Evolutionary conservation across 2,329 filamentous ascomycete species (phyloP).

Genomic region (Aspergillus hortae): DNA sequence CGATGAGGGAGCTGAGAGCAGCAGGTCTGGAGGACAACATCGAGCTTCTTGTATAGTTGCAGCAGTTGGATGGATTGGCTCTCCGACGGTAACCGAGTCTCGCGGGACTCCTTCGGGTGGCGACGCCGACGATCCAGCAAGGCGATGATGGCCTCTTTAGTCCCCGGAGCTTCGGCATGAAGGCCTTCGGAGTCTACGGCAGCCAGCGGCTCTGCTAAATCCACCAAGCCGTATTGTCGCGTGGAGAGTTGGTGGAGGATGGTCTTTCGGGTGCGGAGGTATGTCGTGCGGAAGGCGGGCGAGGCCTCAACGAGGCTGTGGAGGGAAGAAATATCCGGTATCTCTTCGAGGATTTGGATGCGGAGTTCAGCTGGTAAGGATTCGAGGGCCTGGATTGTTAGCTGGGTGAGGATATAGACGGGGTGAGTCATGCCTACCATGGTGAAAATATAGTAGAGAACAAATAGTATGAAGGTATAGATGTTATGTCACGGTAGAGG

Average conservation of each 20-base stretch:
- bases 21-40: constrained; percentile 4
- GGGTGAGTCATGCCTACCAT: too few species aligned
- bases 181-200: constrained; percentile 12
- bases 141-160: constrained; percentile 10
- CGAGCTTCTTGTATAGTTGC: constrained; percentile 7
- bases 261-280: constrained; percentile 5
- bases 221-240: constrained; percentile 9
- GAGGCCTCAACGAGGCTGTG: constrained; percentile 11
- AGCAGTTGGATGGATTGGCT: constrained; percentile 6
- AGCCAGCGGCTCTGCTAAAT: constrained; percentile 10
- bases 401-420: too few species aligned
- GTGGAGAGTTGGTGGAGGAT: constrained; percentile 10
- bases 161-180: constrained; percentile 7
- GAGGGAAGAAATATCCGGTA: constrained; percentile 11
- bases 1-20: constrained; percentile 3
- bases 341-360: constrained; percentile 9
- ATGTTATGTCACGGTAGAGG: too few species aligned
- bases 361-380: constrained; percentile 12
- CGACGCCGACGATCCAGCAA: constrained; percentile 11
- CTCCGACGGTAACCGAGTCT: not conserved
- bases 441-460: too few species aligned
- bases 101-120: constrained; percentile 1
- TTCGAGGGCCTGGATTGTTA: constrained; percentile 5
- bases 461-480: too few species aligned
- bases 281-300: constrained; percentile 10